phyloP scores from a whole-genome alignment of 208 protist species.

The Trypanosoma grayi region DNA sequence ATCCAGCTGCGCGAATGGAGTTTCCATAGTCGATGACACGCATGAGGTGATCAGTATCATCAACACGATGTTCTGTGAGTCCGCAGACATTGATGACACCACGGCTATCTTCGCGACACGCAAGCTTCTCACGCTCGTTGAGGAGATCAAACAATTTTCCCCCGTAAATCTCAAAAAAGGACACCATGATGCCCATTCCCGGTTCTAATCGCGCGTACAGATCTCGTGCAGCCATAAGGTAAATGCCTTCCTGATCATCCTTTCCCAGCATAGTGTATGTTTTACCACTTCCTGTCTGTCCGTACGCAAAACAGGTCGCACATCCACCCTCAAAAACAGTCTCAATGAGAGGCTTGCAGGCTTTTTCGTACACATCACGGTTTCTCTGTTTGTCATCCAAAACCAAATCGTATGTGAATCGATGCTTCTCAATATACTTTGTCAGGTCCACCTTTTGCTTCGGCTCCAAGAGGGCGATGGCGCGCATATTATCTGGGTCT shows the following conservation, averaged over 20 bases:
- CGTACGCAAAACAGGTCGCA: slow-evolving; percentile 73
- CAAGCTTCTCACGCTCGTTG: slow-evolving; percentile 76
- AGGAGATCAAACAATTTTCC: slow-evolving; percentile 91
- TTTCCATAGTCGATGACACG: slow-evolving; percentile 67
- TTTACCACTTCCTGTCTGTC: slow-evolving; percentile 34
- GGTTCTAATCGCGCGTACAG: slow-evolving; percentile 61
- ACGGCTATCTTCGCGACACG: slow-evolving; percentile 94
- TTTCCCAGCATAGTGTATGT: slow-evolving; percentile 58
- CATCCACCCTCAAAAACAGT: slow-evolving; percentile 89
- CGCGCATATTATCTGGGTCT: slow-evolving; percentile 76
- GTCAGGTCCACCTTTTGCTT: slow-evolving; percentile 95
- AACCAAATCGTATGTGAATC: slow-evolving; percentile 96
- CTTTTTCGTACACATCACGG: slow-evolving; percentile 63
- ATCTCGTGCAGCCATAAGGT: slow-evolving; percentile 80
- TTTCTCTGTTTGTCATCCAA: slow-evolving; percentile 92
- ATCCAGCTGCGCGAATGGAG: slow-evolving; percentile 53
- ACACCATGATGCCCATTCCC: slow-evolving; percentile 41
- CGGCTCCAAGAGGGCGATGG: slow-evolving; percentile 81
- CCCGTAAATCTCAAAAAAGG: slow-evolving; percentile 92
- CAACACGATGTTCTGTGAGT: slow-evolving; percentile 58
- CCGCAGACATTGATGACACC: slow-evolving; percentile 91
- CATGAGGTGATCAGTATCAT: slow-evolving; percentile 62
- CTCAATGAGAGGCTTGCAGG: slow-evolving; percentile 80
- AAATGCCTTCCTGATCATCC: slow-evolving; percentile 54
- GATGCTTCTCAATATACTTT: slow-evolving; percentile 96